Base-by-base conservation (phyloP, 768 basidiomycete species). In the Leucosporidium creatinivorum region DNA sequence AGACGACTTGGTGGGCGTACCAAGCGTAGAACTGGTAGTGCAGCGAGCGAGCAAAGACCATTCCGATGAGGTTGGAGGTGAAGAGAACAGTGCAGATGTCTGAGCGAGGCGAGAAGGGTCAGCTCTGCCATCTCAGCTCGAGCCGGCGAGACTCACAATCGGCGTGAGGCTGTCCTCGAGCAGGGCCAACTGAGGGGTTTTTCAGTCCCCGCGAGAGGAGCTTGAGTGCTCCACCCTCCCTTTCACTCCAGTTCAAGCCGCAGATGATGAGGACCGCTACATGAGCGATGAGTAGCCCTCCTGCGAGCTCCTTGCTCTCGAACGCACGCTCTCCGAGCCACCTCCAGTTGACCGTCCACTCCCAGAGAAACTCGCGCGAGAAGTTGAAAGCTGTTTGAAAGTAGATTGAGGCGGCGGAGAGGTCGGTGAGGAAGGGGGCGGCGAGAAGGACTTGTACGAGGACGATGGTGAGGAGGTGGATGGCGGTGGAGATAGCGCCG, bases 1-100 rank as follows among this genome's bases (percentile, higher is more conserved):
- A 87, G 1, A 94, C 91, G 44, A 94, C 77, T 74, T 93, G 91
- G 65, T 89, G 87, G 15, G 88, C 90, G 77, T 97, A 97, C 96
- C 96, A 99, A 8, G 89, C 87, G 77, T 96, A 96, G 79, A 99
- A 99, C 73, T 99, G 96, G 77, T 97, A 97, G 77, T 99, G 96
- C 54, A 99, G 80, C 15, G 94, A 97, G 25, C 96, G 85, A 26
- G 96, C 91, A 77, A 90, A 96, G 10, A 89, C 69, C 47, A 98
- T 88, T 23, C 96, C 96, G 61, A 96, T 86, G 49, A 98, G 77
- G 75, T 98, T 98, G 21, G 89, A 89, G 1, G 91, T 93, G 81
- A 91, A 91, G 8, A 97, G 81, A 28, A 92, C 82, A 1, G 88
- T 89, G 25, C 86, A 83, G 60, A 88, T 82, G 74, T 89, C 93